These are phyloP conservation scores for Sugiyamaella chiloensis DNA, from an alignment of 805 yeast species.

Conservation along the genomic window DNA sequence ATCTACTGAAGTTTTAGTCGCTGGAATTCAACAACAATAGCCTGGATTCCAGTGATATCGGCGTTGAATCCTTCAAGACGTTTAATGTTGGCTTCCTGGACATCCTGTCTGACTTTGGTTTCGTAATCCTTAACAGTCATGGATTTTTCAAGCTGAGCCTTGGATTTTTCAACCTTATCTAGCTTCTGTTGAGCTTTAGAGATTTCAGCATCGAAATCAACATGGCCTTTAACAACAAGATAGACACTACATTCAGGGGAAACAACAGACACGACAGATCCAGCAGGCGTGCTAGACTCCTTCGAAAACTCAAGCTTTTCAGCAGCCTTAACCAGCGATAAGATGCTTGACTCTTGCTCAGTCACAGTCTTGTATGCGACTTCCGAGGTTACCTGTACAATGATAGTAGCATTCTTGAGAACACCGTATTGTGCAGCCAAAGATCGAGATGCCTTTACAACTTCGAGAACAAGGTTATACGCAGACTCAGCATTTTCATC, in stretches of 20 bases:
- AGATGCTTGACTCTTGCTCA: constrained; percentile 81
- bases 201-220: constrained; percentile 90
- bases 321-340: constrained; percentile 88
- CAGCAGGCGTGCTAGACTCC: constrained; percentile 60
- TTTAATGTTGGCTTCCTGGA: constrained; percentile 68
- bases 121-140: constrained; percentile 73
- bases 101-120: constrained; percentile 77
- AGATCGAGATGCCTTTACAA: constrained; percentile 89
- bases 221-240: constrained; percentile 88
- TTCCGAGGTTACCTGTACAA: constrained; percentile 62
- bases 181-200: constrained; percentile 76
- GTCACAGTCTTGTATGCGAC: constrained; percentile 50
- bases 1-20: constrained; percentile 55
- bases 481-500: constrained; percentile 65
- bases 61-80: constrained; percentile 71
- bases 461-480: constrained; percentile 79
- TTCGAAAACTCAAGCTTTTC: constrained; percentile 66
- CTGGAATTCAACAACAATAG: constrained; percentile 81
- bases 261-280: constrained; percentile 84
- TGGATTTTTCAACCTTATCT: constrained; percentile 56
- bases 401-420: constrained; percentile 81
- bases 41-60: constrained; percentile 85
- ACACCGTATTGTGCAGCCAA: constrained; percentile 86
- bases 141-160: constrained; percentile 64
- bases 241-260: constrained; percentile 81